A percentile compares a stretch with the other conserved stretches of the same genome.
These are phyloP conservation scores for Ricinus communis DNA, from an alignment of 345 rosid genomes.

Conservation along the genomic window DNA sequence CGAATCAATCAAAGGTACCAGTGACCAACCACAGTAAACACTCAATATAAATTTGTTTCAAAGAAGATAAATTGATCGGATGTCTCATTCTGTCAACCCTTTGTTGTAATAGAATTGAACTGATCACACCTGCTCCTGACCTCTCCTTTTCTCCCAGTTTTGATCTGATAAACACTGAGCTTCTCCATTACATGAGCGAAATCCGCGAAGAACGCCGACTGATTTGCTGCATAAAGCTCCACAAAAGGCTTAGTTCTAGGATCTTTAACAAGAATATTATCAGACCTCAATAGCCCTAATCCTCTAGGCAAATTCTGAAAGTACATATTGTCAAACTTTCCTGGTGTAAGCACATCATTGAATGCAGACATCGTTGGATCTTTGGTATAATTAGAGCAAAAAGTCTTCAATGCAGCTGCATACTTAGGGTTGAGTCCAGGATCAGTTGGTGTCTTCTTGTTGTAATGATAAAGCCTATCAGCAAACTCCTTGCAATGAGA, in stretches of 20 bases:
- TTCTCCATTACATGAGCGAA: conserved; percentile 60
- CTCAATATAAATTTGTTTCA: no score
- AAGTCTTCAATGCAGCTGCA: conserved; percentile 42
- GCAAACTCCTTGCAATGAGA: conserved; percentile 73
- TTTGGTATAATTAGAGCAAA: conserved; percentile 49
- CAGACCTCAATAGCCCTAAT: conserved; percentile 51
- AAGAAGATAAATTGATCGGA: no score
- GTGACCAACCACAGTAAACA: no score
- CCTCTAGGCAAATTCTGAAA: conserved; percentile 55
- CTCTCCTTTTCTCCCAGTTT: conserved; percentile 54
- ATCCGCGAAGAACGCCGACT: conserved; percentile 47
- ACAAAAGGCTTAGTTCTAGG: conserved; percentile 48
- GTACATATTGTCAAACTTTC: conserved; percentile 83
- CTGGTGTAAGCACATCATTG: conserved; percentile 64
- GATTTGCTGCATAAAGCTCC: conserved; percentile 48
- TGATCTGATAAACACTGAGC: conserved; percentile 39
- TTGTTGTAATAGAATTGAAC: conserved; percentile 31
- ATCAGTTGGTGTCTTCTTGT: conserved; percentile 28
- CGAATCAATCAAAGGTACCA: no score
- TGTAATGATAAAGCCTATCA: conserved; percentile 42
- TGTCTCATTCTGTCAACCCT: no score
- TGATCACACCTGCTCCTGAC: conserved; percentile 59
- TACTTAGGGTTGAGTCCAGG: conserved; percentile 41
- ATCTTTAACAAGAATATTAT: conserved; percentile 48
- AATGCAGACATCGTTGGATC: conserved; percentile 57